These are phyloP conservation scores for Cynara cardunculus DNA, from an alignment of 129 eudicot species.

Conservation along the genomic window DNA sequence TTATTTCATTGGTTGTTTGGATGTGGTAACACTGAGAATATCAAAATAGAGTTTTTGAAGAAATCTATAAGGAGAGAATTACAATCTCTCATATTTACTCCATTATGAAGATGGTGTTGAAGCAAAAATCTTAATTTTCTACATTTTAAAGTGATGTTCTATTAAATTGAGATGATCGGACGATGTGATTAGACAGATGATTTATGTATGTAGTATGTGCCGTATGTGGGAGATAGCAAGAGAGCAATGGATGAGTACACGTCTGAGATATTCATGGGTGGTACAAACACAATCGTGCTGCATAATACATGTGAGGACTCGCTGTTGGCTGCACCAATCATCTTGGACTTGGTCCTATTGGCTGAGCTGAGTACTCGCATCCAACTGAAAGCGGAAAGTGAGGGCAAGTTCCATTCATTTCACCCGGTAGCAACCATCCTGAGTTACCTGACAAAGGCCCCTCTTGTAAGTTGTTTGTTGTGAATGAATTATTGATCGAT, in stretches of 20 bases:
- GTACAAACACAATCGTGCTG: slow-evolving; percentile 79
- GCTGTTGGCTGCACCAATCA: slow-evolving; percentile 91
- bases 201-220: slow-evolving; percentile 61
- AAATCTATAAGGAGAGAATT: no score
- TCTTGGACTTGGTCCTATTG: slow-evolving; percentile 86
- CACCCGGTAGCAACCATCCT: slow-evolving; percentile 97
- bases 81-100: background rate
- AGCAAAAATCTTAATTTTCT: background rate
- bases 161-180: no score
- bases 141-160: no score
- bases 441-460: slow-evolving; percentile 96
- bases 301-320: slow-evolving; percentile 99
- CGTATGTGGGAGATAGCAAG: slow-evolving; percentile 93
- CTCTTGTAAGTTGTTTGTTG: slow-evolving; percentile 59
- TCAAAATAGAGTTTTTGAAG: no score
- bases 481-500: slow-evolving; percentile 4
- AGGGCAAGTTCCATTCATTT: slow-evolving; percentile 92
- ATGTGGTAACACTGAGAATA: no score
- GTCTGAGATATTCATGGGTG: slow-evolving; percentile 96
- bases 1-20: no score
- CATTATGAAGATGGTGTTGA: no score
- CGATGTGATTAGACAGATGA: background rate
- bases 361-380: slow-evolving; percentile 97
- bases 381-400: slow-evolving; percentile 74
- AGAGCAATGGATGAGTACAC: slow-evolving; percentile 99